These are phyloP conservation scores for Fusarium anthophilum DNA, from an alignment of 2,329 filamentous ascomycete genomes.

Conservation along the genomic window DNA sequence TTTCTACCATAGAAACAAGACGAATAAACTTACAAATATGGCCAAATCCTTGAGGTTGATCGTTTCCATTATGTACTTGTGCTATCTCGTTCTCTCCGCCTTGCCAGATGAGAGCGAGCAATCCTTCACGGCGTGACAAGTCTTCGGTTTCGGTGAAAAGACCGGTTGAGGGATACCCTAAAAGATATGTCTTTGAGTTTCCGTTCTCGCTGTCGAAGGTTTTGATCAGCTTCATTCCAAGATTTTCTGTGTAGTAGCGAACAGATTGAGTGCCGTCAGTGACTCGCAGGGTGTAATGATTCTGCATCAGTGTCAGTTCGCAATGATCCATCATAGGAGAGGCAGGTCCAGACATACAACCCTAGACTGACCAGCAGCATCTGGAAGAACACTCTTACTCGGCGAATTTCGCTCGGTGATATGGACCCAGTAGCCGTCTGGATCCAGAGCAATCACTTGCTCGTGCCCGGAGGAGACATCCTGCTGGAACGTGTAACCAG, in stretches of 20 bases:
- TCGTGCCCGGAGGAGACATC: no score
- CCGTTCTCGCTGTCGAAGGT: not conserved
- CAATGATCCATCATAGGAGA: not conserved
- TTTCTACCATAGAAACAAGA: not conserved
- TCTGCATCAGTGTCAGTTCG: not conserved
- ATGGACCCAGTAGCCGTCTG: not conserved
- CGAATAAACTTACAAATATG: not conserved
- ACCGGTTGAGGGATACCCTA: not conserved
- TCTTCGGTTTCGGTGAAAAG: not conserved
- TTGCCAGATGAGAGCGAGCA: not conserved
- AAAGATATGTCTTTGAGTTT: not conserved
- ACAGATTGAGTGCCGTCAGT: not conserved
- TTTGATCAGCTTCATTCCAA: not conserved
- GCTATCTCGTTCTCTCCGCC: accelerated
- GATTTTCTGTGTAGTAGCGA: not conserved
- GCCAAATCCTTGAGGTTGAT: not conserved
- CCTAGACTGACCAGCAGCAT: not conserved
- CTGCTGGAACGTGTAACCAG: not conserved
- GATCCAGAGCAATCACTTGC: not conserved
- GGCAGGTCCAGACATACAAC: not conserved
- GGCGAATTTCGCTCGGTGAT: accelerated
- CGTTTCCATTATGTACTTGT: not conserved
- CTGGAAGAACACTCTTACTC: not conserved
- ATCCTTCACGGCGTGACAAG: not conserved
- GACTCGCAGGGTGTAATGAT: not conserved